phyloP scores from a whole-genome alignment of 805 yeast genomes.

The Kodamaea leandrae region DNA sequence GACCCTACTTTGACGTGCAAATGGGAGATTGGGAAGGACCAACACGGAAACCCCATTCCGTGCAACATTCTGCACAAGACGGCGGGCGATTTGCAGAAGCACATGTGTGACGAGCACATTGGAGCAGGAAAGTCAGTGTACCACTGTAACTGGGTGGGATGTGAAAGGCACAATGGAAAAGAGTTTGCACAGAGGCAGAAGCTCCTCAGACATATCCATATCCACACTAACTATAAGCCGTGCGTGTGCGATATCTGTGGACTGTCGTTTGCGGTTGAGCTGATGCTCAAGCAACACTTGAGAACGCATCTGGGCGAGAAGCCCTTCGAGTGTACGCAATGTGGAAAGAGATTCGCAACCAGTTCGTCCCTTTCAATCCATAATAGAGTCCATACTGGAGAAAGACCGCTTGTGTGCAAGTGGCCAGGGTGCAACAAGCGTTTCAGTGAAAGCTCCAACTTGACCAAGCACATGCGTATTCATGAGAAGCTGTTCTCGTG shows the following conservation, averaged over 20 bases:
- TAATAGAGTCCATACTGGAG: slow-evolving; percentile 83
- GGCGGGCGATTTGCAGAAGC: slow-evolving; percentile 66
- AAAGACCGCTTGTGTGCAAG: slow-evolving; percentile 78
- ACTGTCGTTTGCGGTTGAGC: slow-evolving; percentile 70
- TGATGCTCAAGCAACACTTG: slow-evolving; percentile 76
- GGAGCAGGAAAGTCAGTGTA: slow-evolving; percentile 71
- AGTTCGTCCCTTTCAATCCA: slow-evolving; percentile 82
- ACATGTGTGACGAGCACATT: slow-evolving; percentile 65
- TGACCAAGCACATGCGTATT: slow-evolving; percentile 82
- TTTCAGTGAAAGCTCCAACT: slow-evolving; percentile 85
- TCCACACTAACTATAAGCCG: slow-evolving; percentile 85
- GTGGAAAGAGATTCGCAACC: slow-evolving; percentile 80
- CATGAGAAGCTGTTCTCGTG: slow-evolving; percentile 60
- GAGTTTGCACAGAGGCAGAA: slow-evolving; percentile 83
- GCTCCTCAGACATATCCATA: slow-evolving; percentile 78
- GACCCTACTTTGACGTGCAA: slow-evolving; percentile 43
- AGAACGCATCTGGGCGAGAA: slow-evolving; percentile 87
- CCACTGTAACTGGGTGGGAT: slow-evolving; percentile 74
- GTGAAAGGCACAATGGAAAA: slow-evolving; percentile 57
- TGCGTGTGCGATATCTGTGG: slow-evolving; percentile 68
- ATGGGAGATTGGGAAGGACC: slow-evolving; percentile 37
- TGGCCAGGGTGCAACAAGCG: slow-evolving; percentile 78
- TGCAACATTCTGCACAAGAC: slow-evolving; percentile 54
- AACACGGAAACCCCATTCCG: slow-evolving; percentile 27
- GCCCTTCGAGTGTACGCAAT: slow-evolving; percentile 71